A percentile compares a stretch with the other conserved stretches of the same genome.
These are phyloP conservation scores for Cadophora sp. DNA, from an alignment of 2,329 filamentous ascomycete genomes.

Conservation along the genomic window DNA sequence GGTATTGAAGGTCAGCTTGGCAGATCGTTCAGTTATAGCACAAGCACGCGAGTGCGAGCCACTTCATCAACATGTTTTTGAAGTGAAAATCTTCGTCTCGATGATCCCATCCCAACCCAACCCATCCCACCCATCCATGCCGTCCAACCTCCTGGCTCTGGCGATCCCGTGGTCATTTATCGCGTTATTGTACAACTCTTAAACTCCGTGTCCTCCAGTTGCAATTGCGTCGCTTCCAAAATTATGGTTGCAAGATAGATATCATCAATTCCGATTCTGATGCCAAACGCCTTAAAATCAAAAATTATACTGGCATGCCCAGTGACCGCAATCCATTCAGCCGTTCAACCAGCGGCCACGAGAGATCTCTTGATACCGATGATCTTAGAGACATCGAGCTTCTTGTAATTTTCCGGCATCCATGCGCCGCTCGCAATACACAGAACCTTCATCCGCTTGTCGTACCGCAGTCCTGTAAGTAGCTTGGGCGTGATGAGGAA, in stretches of 20 bases:
- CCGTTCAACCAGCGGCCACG: constrained; percentile 32
- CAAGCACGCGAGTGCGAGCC: neutral
- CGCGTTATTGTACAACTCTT: neutral
- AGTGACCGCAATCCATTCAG: neutral
- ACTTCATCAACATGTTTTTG: neutral
- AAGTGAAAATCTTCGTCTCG: neutral
- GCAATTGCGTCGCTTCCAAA: neutral
- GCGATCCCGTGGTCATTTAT: neutral
- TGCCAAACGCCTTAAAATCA: neutral
- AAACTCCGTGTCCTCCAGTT: neutral
- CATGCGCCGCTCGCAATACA: constrained; percentile 91
- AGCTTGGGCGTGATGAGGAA: constrained; percentile 98
- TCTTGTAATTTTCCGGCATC: constrained; percentile 58
- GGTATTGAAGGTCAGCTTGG: too few relatives aligned
- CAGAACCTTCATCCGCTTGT: constrained; percentile 88
- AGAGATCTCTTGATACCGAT: constrained; percentile 39
- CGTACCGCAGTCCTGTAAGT: constrained; percentile 83
- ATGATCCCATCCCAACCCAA: too few relatives aligned
- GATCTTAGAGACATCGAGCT: constrained; percentile 42
- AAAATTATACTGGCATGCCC: neutral
- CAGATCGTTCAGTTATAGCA: neutral
- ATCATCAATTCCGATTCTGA: neutral
- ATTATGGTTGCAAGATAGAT: neutral
- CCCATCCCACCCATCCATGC: neutral
- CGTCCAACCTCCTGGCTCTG: neutral